Evolutionary conservation across 1,139 yeast genomes (phyloP).

Genomic region (Pneumocystis murina): DNA sequence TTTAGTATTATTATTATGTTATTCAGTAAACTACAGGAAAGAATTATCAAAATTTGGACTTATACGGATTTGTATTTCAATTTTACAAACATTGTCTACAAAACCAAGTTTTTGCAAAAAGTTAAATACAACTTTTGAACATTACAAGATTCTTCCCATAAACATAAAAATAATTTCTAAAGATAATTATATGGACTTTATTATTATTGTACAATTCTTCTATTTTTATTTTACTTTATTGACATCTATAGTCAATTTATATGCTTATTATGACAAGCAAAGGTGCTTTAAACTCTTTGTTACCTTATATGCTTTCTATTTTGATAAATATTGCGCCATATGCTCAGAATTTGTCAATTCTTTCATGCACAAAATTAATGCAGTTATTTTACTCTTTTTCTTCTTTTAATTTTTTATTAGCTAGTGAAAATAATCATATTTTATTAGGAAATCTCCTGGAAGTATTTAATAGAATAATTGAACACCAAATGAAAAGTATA

Average conservation of each 20-base stretch:
- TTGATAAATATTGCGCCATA: slow-evolving; percentile 25
- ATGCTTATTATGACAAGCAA: slow-evolving; percentile 17
- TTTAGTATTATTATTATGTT: slow-evolving; percentile 39
- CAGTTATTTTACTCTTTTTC: slow-evolving; percentile 39
- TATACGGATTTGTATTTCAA: slow-evolving; percentile 45
- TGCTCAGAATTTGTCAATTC: slow-evolving; percentile 33
- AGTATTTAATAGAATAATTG: slow-evolving; percentile 19
- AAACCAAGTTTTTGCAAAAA: slow-evolving; percentile 26
- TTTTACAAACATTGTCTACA: slow-evolving; percentile 46
- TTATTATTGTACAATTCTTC: slow-evolving; percentile 15
- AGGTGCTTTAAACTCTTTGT: slow-evolving; percentile 14
- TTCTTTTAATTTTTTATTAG: slow-evolving; percentile 29
- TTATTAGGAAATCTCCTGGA: slow-evolving; percentile 29
- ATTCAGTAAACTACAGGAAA: slow-evolving; percentile 37
- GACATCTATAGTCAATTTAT: slow-evolving; percentile 12
- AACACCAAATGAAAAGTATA: slow-evolving; percentile 18
- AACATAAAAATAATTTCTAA: slow-evolving; percentile 19
- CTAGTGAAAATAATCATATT: slow-evolving; percentile 38
- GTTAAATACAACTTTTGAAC: slow-evolving; percentile 20
- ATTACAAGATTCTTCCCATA: slow-evolving; percentile 21
- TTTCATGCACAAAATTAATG: slow-evolving; percentile 41
- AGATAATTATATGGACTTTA: slow-evolving; percentile 25
- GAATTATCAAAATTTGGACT: slow-evolving; percentile 32
- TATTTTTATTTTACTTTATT: slow-evolving; percentile 1
- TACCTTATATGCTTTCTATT: slow-evolving; percentile 22